Conservation (phyloP, 2,329 filamentous ascomycete genomes). For the Penicillium sp. region DNA sequence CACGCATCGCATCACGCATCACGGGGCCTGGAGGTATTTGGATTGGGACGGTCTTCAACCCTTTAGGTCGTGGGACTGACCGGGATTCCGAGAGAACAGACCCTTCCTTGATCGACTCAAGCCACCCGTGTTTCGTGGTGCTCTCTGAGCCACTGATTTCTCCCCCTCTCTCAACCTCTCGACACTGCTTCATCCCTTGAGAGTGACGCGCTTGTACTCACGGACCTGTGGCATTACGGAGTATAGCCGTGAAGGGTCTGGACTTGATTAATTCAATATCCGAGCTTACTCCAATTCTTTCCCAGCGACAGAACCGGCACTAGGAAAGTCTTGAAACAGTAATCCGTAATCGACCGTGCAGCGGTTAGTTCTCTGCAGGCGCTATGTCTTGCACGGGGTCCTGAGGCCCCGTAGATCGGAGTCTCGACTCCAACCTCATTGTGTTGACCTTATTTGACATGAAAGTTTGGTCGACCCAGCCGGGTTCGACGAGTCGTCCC, state of each 20-base stretch:
- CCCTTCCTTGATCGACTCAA: constrained; percentile 23
- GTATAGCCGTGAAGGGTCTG: background rate
- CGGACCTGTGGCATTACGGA: constrained; percentile 1
- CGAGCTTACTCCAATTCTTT: no score
- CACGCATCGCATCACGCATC: constrained; percentile 3
- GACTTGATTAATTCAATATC: background rate
- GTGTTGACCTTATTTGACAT: background rate
- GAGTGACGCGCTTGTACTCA: constrained; percentile 12
- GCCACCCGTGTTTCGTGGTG: constrained; percentile 27
- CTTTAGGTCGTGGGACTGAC: constrained; percentile 18
- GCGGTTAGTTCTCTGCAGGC: constrained; percentile 9
- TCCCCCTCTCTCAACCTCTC: background rate
- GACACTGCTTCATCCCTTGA: constrained; percentile 9
- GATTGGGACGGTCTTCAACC: constrained; percentile 6
- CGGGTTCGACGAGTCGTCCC: background rate
- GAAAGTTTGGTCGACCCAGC: background rate
- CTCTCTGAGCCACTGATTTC: constrained; percentile 21
- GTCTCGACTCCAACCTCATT: constrained; percentile 11
- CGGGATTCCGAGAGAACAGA: constrained; percentile 24
- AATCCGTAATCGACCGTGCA: constrained; percentile 12
- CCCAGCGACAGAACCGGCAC: background rate
- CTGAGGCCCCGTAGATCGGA: constrained; percentile 7
- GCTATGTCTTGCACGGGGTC: constrained; percentile 11
- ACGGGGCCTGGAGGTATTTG: constrained; percentile 2
- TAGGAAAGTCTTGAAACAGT: constrained; percentile 1